Base-by-base conservation (phyloP, 2,329 filamentous ascomycete genomes). In the Beauveria australis region DNA sequence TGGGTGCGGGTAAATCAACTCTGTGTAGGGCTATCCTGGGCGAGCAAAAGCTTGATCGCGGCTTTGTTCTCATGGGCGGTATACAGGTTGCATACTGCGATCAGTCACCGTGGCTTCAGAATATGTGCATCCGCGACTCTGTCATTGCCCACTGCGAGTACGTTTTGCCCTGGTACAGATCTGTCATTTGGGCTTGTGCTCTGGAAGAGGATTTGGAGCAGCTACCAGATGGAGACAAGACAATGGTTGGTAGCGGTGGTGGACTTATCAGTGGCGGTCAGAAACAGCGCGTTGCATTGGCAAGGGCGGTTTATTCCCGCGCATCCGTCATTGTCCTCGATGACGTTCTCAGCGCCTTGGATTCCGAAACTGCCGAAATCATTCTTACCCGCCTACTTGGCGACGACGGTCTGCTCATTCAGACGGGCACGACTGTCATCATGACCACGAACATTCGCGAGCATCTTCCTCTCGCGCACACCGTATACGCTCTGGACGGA, bases 251-350 rank as follows among this genome's bases (percentile, higher is more conserved):
- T 30, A 67, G 63, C 46, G 60, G 64, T n/a, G 63, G 62, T 33
- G 22, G 64, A 26, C 62, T 65, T 22, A 48, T 67, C 49, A 64
- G 65, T 61, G 63, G 63, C 22, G 63, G 69, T 40, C 62, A 70
- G 56, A 61, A 67, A 16, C 68, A 69, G 33, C 65, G 68, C 18
- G 63, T 70, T 37, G 48, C 54, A 3, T 79, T 97, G 56, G 92
- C 92, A 44, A 83, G 92, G 71, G 92, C 92, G 46, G 91, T 96
- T 3, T 97, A 97, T 70, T 90, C 92, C 59, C 85, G 92, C 66
- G 89, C 92, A 16, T 91, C 96, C 71, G 83, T 96, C 55, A 95
- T 96, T 68, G 78, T 97, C 18, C 79, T 97, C 8, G 92, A 97
- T 68, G 92, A 97, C 71, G 24, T 56, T 7, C 41, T 61, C 37